Base-by-base conservation (phyloP, 2,329 filamentous ascomycete genomes). In the Ascochyta fabae region DNA sequence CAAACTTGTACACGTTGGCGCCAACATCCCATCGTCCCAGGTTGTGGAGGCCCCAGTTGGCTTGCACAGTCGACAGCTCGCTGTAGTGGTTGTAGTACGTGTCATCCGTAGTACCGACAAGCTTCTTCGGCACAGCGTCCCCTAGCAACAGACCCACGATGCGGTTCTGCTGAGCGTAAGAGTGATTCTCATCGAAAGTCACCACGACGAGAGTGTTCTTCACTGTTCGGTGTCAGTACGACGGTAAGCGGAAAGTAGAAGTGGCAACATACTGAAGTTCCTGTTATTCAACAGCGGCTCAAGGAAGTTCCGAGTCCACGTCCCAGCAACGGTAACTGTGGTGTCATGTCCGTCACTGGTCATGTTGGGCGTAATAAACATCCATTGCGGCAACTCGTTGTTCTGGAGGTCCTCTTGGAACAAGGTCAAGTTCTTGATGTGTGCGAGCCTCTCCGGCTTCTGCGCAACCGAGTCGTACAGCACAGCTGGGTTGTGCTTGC, bases 171-270 rank as follows among this genome's bases (percentile, higher is more conserved):
- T 80, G 77, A 6, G 80, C 74, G 75, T 92, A 92, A 9, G 83
- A 86, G 65, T 88, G 84, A 72, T 87, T 90, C 78, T 95, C 91
- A 61, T 95, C 91, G 68, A 92, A 95, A 2, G 83, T 93, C 56
- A 95, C 75, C 5, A 94, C 79, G 9, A 95, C 83, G 1, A 95
- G 82, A 0, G 89, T 93, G 68, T 89, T 85, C 45, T 89, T 79
- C 85, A 88, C 45, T 49, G 13, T 9, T 34, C 6, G 8, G 22
- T 15, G 45, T 54, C n/a, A 54, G 51, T 34, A 22, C 19, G 3
- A 3, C 31, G 7, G 15, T 38, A 9, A 8, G 6, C 4, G 1
- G 1, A 26, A 15, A 24, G 23, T 19, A n/a, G 1, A n/a, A 16
- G n/a, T 23, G 22, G 6, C 2, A 19, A 15, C 40, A 13, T 46